Conservation (phyloP, 139 green algal genomes). For the Chlorella sp. region DNA sequence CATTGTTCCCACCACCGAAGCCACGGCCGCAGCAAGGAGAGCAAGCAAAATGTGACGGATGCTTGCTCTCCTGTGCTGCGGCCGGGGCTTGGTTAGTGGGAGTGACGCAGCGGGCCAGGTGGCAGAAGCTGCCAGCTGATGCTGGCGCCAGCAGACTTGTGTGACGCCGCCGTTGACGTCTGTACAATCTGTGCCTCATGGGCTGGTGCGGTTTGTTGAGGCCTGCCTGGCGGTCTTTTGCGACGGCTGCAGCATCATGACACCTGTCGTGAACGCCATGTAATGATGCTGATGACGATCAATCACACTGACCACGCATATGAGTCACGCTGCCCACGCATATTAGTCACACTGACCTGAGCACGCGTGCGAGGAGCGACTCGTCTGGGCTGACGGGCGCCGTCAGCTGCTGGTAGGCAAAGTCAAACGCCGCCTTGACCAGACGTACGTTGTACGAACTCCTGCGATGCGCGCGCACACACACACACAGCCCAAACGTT, state of each 20-base stretch:
- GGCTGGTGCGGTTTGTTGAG: not conserved
- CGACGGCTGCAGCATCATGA: not conserved
- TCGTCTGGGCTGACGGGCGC: constrained; percentile 17
- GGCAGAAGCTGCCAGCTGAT: no score
- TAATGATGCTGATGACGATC: not conserved
- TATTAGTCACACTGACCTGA: constrained; percentile 3
- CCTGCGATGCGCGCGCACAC: constrained; percentile 4
- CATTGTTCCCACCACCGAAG: no score
- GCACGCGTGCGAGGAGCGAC: constrained; percentile 25
- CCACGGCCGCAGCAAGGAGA: no score
- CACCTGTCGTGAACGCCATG: not conserved
- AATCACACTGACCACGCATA: not conserved
- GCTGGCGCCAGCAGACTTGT: no score
- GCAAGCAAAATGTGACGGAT: no score
- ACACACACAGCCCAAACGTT: no score
- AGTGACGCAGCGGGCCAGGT: no score
- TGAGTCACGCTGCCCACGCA: not conserved
- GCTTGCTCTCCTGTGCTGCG: no score
- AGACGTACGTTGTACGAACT: constrained; percentile 56
- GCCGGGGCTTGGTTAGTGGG: no score
- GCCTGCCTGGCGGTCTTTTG: no score
- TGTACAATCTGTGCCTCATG: no score
- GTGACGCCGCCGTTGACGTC: no score
- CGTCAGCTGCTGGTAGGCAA: constrained; percentile 44
- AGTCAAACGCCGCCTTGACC: constrained; percentile 46